Evolutionary conservation across 257 asterid species (phyloP).

Genomic region (Fraxinus excelsior): DNA sequence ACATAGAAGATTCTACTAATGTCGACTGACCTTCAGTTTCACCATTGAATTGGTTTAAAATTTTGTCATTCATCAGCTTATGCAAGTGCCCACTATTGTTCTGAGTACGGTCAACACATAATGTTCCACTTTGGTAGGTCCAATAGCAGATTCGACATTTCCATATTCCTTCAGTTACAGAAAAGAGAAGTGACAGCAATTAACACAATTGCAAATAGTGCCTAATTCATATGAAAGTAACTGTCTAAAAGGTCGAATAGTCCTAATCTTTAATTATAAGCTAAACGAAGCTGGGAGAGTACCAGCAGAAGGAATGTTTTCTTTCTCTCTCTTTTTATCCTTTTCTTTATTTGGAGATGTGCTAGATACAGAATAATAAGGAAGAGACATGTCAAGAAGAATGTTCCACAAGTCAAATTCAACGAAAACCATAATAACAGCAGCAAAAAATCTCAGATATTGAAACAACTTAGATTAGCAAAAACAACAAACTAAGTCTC

Average conservation of each 20-base stretch:
- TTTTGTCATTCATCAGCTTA: constrained; percentile 62
- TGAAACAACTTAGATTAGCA: not conserved
- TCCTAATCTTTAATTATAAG: not conserved
- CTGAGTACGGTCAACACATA: constrained; percentile 55
- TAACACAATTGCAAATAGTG: constrained; percentile 32
- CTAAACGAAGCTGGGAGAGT: not conserved
- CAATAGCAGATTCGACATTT: constrained; percentile 91
- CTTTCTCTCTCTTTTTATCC: constrained; percentile 26
- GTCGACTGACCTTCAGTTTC: constrained; percentile 68
- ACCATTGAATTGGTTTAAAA: constrained; percentile 41
- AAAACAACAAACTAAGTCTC: not conserved
- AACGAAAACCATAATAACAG: not conserved
- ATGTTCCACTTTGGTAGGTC: constrained; percentile 63
- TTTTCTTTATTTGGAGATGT: not conserved
- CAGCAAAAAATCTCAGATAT: not conserved
- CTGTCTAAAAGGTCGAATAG: constrained; percentile 17
- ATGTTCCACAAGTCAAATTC: not conserved
- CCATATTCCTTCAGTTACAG: constrained; percentile 85
- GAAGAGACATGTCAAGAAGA: not conserved
- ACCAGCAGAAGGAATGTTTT: not conserved
- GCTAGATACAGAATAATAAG: not conserved
- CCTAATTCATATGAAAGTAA: constrained; percentile 24
- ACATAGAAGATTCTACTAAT: constrained; percentile 16
- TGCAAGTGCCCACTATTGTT: constrained; percentile 59
- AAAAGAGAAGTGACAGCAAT: constrained; percentile 42